Evolutionary conservation across 2,329 filamentous ascomycete species (phyloP).

Genomic region (Aspergillus awamori): DNA sequence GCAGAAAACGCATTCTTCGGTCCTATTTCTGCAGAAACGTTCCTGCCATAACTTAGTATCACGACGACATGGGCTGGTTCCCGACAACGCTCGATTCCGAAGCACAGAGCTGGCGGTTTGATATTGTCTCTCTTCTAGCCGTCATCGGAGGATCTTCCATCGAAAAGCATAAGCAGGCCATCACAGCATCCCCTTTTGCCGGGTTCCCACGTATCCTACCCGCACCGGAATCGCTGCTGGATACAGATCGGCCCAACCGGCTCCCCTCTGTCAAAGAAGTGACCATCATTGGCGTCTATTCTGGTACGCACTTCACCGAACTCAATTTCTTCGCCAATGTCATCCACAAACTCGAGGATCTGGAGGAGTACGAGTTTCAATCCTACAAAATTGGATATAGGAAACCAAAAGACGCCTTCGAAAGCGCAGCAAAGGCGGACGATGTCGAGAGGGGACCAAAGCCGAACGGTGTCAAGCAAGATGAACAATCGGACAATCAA

Average conservation of each 20-base stretch:
- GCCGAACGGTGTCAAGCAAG: not conserved
- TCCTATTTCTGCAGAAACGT: not conserved
- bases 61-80: slow-evolving; percentile 14
- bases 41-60: not conserved
- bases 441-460: slow-evolving; percentile 1
- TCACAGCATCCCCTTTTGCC: slow-evolving; percentile 61
- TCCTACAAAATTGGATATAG: slow-evolving; percentile 11
- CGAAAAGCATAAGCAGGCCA: slow-evolving; percentile 59
- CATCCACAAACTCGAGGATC: slow-evolving; percentile 49
- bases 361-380: slow-evolving; percentile 16
- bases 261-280: slow-evolving; percentile 59
- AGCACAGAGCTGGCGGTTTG: slow-evolving; percentile 54
- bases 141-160: slow-evolving; percentile 65
- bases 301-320: slow-evolving; percentile 57
- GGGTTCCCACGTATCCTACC: slow-evolving; percentile 63
- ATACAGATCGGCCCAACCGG: slow-evolving; percentile 57
- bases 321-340: slow-evolving; percentile 67
- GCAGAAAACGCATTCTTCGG: not conserved
- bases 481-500: not conserved
- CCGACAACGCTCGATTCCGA: slow-evolving; percentile 7
- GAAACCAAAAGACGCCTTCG: not conserved
- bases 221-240: slow-evolving; percentile 63
- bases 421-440: not conserved
- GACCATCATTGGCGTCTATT: slow-evolving; percentile 59
- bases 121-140: slow-evolving; percentile 65